phyloP scores from a whole-genome alignment of 805 yeast species.

The Schizosaccharomyces cryophilus region DNA sequence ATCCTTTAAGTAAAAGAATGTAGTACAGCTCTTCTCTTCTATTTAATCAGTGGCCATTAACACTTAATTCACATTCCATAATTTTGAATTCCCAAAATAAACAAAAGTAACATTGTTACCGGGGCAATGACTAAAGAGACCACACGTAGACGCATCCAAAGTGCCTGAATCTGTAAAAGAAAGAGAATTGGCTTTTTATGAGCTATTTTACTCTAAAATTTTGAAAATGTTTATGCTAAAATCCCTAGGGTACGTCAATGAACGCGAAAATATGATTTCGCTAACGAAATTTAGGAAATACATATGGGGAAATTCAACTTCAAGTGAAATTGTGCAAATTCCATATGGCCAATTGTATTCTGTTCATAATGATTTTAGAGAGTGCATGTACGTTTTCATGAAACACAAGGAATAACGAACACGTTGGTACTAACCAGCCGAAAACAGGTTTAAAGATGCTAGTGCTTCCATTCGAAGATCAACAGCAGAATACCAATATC shows the following conservation, averaged over 20 bases:
- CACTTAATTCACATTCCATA: neutral
- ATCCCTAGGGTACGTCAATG: neutral
- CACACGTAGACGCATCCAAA: neutral
- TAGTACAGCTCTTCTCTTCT: neutral
- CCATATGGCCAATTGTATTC: conserved; percentile 62
- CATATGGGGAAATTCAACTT: conserved; percentile 1
- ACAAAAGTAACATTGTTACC: neutral
- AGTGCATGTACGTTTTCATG: conserved; percentile 17
- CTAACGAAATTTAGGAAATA: neutral
- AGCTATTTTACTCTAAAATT: neutral
- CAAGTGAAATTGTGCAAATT: conserved; percentile 35
- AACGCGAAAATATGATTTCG: neutral
- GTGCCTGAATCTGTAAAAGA: neutral
- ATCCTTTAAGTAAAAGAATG: no score
- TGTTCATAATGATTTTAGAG: conserved; percentile 59
- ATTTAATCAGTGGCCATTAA: neutral
- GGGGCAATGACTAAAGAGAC: neutral
- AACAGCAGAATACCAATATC: conserved; percentile 39
- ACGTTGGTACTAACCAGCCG: no score
- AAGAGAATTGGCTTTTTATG: neutral
- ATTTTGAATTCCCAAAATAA: neutral
- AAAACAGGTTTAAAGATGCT: conserved; percentile 48
- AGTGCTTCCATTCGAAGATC: conserved; percentile 47
- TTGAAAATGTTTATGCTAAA: conserved; percentile 1
- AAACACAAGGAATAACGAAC: neutral